phyloP scores from a whole-genome alignment of 345 rosid genomes.

The Eucalyptus globulus region DNA sequence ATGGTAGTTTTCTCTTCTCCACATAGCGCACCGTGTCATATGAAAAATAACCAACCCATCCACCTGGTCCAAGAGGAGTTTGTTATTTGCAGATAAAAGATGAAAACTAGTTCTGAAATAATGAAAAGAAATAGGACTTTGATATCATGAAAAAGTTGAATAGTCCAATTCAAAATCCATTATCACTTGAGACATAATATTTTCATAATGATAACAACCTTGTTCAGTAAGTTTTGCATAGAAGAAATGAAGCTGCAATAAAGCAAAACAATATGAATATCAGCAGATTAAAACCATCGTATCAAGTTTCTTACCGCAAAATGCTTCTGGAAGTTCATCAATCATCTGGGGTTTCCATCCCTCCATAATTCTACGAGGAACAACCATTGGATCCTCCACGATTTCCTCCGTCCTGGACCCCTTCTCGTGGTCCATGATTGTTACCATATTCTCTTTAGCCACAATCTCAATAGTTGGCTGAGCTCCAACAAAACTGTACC shows the following conservation, averaged over 20 bases:
- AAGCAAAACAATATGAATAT: not conserved
- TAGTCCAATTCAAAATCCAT: not conserved
- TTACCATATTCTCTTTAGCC: constrained; percentile 75
- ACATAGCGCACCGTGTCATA: constrained; percentile 87
- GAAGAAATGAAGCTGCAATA: not conserved
- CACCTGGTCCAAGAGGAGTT: constrained; percentile 31
- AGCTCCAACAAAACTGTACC: constrained; percentile 87
- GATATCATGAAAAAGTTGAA: not conserved
- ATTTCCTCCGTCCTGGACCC: constrained; percentile 53
- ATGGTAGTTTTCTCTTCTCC: constrained; percentile 85
- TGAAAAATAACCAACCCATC: constrained; percentile 96
- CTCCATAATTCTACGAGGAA: constrained; percentile 78
- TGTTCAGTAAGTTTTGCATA: not conserved
- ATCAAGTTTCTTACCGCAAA: constrained; percentile 46
- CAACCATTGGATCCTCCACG: constrained; percentile 87
- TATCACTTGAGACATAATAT: not conserved
- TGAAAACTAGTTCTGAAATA: not conserved
- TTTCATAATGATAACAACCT: not conserved
- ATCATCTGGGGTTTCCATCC: constrained; percentile 72
- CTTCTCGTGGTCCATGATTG: constrained; percentile 67
- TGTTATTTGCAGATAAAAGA: not conserved
- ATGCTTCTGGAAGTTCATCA: constrained; percentile 82
- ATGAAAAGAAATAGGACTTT: not conserved
- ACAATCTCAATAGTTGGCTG: constrained; percentile 85
- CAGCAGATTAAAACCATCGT: not conserved